A percentile compares a stretch with the other conserved stretches of the same genome.
Evolutionary conservation across 805 yeast species (phyloP).

Genomic region (Kuraishia cidri): DNA sequence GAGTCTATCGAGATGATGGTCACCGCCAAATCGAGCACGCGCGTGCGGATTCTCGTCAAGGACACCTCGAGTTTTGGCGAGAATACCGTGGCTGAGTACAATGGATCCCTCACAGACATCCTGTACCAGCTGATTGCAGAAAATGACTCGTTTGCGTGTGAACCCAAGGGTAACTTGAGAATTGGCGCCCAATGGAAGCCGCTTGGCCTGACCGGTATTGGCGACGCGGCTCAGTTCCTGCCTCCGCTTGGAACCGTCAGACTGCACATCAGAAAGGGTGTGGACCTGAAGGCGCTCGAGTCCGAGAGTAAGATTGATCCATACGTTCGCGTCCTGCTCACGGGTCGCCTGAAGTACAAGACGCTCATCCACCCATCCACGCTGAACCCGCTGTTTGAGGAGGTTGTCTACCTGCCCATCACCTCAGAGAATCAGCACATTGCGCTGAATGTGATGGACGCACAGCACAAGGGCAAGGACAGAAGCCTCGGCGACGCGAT

Average conservation of each 20-base stretch:
- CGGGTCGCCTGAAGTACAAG: conserved; percentile 47
- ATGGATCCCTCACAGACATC: conserved; percentile 44
- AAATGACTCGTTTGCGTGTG: conserved; percentile 37
- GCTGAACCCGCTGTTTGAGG: conserved; percentile 49
- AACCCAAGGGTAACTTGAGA: conserved; percentile 46
- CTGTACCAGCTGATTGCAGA: conserved; percentile 39
- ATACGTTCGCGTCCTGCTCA: conserved; percentile 48
- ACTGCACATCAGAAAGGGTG: conserved; percentile 46
- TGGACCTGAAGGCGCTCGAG: conserved; percentile 45
- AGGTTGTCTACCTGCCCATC: conserved; percentile 52
- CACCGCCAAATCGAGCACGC: conserved; percentile 49
- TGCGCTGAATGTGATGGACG: conserved; percentile 54
- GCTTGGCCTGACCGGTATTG: conserved; percentile 42
- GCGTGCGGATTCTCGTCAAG: conserved; percentile 45
- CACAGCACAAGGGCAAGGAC: conserved; percentile 54
- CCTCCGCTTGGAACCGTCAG: conserved; percentile 65
- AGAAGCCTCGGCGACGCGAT: conserved; percentile 53
- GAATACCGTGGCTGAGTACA: conserved; percentile 44
- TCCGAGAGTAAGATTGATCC: conserved; percentile 73
- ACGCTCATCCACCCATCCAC: conserved; percentile 47
- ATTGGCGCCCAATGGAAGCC: conserved; percentile 66
- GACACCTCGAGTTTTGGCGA: conserved; percentile 44
- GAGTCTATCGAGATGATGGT: conserved; percentile 53
- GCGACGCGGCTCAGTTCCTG: conserved; percentile 30
- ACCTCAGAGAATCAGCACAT: conserved; percentile 51